phyloP scores from a whole-genome alignment of 768 basidiomycete species.

The Rhodocollybia butyracea region DNA sequence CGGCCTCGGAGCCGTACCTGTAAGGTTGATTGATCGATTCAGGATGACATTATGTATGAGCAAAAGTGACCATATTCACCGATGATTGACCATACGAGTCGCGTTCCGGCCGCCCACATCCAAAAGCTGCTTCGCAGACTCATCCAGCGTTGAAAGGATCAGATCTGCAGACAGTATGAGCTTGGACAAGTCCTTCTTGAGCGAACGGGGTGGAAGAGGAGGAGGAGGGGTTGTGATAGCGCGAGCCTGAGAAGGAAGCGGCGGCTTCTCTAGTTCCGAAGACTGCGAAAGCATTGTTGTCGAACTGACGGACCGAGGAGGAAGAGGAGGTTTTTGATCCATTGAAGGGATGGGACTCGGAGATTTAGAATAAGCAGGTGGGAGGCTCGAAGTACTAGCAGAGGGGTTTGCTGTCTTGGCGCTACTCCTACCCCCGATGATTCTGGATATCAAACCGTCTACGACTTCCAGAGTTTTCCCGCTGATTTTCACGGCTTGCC shows the following conservation, averaged over 20 bases:
- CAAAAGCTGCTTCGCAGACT: conserved; percentile 50
- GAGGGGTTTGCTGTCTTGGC: conserved; percentile 21
- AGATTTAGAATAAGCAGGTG: conserved; percentile 10
- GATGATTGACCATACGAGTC: conserved; percentile 52
- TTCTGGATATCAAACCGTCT: conserved; percentile 55
- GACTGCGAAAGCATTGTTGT: neutral
- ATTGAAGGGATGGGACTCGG: conserved; percentile 4
- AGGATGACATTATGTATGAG: neutral
- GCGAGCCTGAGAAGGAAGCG: conserved; percentile 19
- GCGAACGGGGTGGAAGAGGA: conserved; percentile 33
- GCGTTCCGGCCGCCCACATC: conserved; percentile 47
- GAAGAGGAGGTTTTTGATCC: conserved; percentile 16
- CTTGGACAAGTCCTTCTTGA: conserved; percentile 43
- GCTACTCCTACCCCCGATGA: conserved; percentile 42
- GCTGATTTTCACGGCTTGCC: conserved; percentile 65
- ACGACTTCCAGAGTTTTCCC: conserved; percentile 58
- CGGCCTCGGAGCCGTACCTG: conserved; percentile 65
- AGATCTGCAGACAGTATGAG: conserved; percentile 64
- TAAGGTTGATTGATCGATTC: neutral
- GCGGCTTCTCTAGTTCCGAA: conserved; percentile 4
- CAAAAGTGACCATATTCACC: conserved; percentile 35
- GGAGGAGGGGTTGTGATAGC: conserved; percentile 22
- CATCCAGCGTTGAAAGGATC: conserved; percentile 60
- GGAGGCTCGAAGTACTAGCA: neutral
- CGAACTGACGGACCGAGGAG: conserved; percentile 11